Base-by-base conservation (phyloP, 164 flowering plant species). In the Warburgia ugandensis region DNA sequence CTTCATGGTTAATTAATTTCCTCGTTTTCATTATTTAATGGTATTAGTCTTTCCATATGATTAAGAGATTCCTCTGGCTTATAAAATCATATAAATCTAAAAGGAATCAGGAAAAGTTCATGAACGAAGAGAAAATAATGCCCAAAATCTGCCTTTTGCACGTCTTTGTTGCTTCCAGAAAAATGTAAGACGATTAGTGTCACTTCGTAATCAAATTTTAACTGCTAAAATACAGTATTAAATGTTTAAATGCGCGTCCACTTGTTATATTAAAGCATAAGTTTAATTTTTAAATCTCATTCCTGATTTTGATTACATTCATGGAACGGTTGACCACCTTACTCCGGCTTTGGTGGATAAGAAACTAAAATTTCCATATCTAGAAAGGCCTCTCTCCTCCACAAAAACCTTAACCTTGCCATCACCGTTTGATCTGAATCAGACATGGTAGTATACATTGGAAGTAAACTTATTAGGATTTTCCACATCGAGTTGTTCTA, bases 251-350 rank as follows among this genome's bases (percentile, higher is more conserved):
- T 33, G 37, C 37, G n/a, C n/a, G n/a, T n/a, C 37, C 10, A 33
- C 37, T 33, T 33, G 14, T 33, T 11, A 2, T 33, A n/a, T 4
- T 33, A 11, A 10, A 33, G 14, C 37, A 6, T 11, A 11, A 33
- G 14, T 33, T 11, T 11, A 33, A 16, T 39, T 1, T 23, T 10
- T 3, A 14, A 22, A 43, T 43, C 13, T 43, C 13, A 43, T 43
- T 43, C 11, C 10, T 43, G 27, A 43, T 6, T 23, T 23, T 43
- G 47, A 43, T 43, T 43, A 43, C 17, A 29, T 43, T 43, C 47
- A 13, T 22, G 29, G 47, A 43, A 43, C 47, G 47, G 47, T 43
- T 43, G 47, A 43, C 47, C 47, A 23, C 19, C 27, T 13, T 43
- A 43, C 27, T 23, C 47, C 47, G 2, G 16, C 22, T 27, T 21